Evolutionary conservation across 2,329 filamentous ascomycete species (phyloP), one percentile per base, ranked within the genome.

Genomic region (Rutstroemia sp.): DNA sequence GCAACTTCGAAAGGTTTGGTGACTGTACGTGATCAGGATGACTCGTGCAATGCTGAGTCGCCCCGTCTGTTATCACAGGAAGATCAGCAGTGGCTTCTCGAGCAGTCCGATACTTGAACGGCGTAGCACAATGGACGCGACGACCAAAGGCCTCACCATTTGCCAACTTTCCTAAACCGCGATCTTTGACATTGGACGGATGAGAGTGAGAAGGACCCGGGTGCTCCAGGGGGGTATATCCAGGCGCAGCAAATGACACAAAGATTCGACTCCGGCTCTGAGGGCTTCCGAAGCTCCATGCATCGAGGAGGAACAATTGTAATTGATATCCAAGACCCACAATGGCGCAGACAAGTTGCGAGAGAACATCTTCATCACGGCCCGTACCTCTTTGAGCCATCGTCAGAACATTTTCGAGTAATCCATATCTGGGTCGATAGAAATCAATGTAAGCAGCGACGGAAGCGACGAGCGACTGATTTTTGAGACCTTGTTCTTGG

Each of bases 321-420:
- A 83, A 75, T 65, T 95, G 89, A 62, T 94, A 95, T 0, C 88
- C 89, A 60, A 94, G 75, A 0, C 85, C 87, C 0, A 92, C 84
- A 0, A 94, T 72, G 0, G 83, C 78, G 60, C 86, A 88, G 9
- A 94, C 75, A 0, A 94, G 73, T 62, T 92, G 88, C 1, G 83
- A 84, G 51, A 92, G 83, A 0, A 89, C 80, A 57, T 89, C 88
- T 19, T 86, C 75, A 4, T 77, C 71, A 16, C 77, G 34, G 70
- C 71, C 6, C 66, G 64, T 17, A 69, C 73, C 17, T 73, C 72
- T 23, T 66, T 74, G 48, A 72, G 76, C 78, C 72, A 92, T 89
- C 0, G 73, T 76, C 0, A 80, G 71, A 0, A 95, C 89, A 61
- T 95, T 95, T 68, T 95, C 89, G 0, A 95, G 75, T 0, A 92